Base-by-base conservation (phyloP, 2,329 filamentous ascomycete genomes). In the Blastomyces percursus region DNA sequence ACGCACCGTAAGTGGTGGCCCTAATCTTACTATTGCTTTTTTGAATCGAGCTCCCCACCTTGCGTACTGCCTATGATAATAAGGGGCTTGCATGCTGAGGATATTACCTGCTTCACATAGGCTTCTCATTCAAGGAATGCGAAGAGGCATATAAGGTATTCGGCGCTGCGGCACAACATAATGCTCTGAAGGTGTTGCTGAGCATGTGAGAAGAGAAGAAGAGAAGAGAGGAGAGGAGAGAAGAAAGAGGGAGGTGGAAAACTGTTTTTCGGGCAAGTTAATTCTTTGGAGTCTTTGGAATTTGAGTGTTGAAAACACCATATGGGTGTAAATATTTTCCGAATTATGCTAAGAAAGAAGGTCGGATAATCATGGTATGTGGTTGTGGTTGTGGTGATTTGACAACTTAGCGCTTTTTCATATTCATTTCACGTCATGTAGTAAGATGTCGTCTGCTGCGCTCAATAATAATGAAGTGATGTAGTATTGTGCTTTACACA, bases 111-210 rank as follows among this genome's bases (percentile, higher is more conserved):
- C 19, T 56, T 8, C 24, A 55, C n/a, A 60, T 27, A 78, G 75
- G 68, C 21, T 80, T 78, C 68, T 70, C 72, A 19, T 79, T 79
- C 61, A 65, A 68, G 59, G 73, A 80, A 42, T 77, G 77, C 64
- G 73, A 77, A 60, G 69, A 76, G 61, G 79, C 78, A 7, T 81
- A 81, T 64, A 70, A 71, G 12, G 78, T 74, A 0, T 81, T 80
- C 65, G 69, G 72, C 6, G 69, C 71, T 2, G 78, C 78, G 2
- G 70, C 76, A n/a, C 67, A 78, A 64, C 73, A 77, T 61, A 71
- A 74, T 19, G 76, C 77, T 3, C 64, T 80, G 62, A 81, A 80
- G 67, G 75, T 81, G 46, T 64, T 79, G 42, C 75, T 80, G 61
- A 73, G 76, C 58, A 62, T 62, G 48, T 64, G 32, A 62, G 32